phyloP scores from a whole-genome alignment of 2,329 filamentous ascomycete genomes.

The Aspergillus pseudotamarii region DNA sequence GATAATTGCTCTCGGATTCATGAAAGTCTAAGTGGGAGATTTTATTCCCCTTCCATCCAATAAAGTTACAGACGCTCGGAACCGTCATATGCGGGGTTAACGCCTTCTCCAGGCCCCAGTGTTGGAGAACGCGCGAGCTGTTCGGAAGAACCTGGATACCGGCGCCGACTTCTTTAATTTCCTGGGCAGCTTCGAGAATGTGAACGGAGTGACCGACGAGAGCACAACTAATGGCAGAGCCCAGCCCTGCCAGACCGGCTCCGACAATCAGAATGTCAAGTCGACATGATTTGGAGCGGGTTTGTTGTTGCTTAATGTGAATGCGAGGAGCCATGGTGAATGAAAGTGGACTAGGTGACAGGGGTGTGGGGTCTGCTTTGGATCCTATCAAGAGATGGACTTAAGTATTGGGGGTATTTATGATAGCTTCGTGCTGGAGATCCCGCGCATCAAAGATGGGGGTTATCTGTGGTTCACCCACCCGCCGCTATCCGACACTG shows the following conservation, averaged over 20 bases:
- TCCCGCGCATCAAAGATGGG: not conserved
- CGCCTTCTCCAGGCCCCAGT: slow-evolving; percentile 47
- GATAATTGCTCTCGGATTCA: slow-evolving; percentile 42
- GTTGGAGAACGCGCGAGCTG: slow-evolving; percentile 9
- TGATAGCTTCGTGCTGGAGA: not conserved
- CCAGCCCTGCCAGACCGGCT: slow-evolving; percentile 29
- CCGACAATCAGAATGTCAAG: slow-evolving; percentile 45
- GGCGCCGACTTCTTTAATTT: not conserved
- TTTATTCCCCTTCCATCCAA: slow-evolving; percentile 56
- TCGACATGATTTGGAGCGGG: not conserved
- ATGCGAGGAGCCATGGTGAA: not conserved
- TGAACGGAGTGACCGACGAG: not conserved
- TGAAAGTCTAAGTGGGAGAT: slow-evolving; percentile 55
- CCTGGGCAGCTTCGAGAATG: not conserved
- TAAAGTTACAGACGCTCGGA: slow-evolving; percentile 52
- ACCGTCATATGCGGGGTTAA: slow-evolving; percentile 46
- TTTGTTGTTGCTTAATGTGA: not conserved
- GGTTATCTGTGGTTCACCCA: not conserved
- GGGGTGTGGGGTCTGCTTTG: not conserved
- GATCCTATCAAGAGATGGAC: not conserved
- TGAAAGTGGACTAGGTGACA: not conserved
- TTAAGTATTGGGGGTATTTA: not conserved
- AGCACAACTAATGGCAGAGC: not conserved
- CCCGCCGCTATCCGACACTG: not conserved
- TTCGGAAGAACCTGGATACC: not conserved